Base-by-base conservation (phyloP, 257 asterid genomes). In the Gynochthodes officinalis region DNA sequence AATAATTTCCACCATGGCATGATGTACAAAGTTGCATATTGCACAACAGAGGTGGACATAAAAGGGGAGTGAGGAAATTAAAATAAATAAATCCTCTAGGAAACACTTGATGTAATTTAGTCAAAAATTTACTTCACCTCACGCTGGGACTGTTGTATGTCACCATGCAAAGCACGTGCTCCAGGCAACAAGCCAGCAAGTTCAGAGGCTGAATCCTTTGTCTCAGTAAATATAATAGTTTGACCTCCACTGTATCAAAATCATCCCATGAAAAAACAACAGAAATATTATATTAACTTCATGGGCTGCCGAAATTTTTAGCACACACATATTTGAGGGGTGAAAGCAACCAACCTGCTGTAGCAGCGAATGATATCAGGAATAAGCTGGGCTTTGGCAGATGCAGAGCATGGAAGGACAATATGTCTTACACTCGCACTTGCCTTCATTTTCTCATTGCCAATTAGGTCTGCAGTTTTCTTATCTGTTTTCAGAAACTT, bases 381-480 rank as follows among this genome's bases (percentile, higher is more conserved):
- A 76, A 95, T 95, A 68, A 92, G 87, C 83, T 90, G 93, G 71
- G 99, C 18, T 84, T 93, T 86, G 50, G 98, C 98, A 72, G 93
- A 72, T 54, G 73, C 84, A 52, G 97, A 88, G 86, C 99, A 95
- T 52, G 99, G 99, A 73, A 95, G 87, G 69, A 92, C 91, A 78
- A 86, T 80, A 79, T 95, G 99, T 78, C 95, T 86, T 64, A 95
- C 99, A 77, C 75, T 95, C 32, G 83, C 82, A 82, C 98, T 92
- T 63, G 99, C 99, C 81, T 95, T 95, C 98, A 92, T 95, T 81
- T 87, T 92, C 85, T 90, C 95, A 86, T 92, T 90, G 69, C 99
- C 99, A 42, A 95, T 97, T 55, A 95, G 97, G 66, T 95, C 99
- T 60, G 82, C 94, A 42, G 94, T 92, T 79, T 87, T 86, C 84